Percentiles rank a stretch among this genome's conserved stretches.
Conservation (phyloP, 768 basidiomycete genomes). For the Cystofilobasidium capitatum region DNA sequence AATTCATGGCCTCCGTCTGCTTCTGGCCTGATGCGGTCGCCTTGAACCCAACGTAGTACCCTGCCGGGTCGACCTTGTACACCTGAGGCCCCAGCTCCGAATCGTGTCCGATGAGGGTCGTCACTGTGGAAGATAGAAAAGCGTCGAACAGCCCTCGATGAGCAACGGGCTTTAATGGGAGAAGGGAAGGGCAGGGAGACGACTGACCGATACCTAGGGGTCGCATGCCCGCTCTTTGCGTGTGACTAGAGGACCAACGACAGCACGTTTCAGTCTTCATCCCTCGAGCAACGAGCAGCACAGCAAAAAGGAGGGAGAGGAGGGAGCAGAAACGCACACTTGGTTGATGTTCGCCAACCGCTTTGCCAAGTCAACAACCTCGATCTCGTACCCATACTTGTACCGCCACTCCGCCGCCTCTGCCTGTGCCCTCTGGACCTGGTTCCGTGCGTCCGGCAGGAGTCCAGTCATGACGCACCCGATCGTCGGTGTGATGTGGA, state of each 20-base stretch:
- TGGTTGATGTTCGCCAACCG: constrained; percentile 96
- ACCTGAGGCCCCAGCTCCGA: constrained; percentile 86
- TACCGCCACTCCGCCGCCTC: constrained; percentile 91
- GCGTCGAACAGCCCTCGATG: background rate
- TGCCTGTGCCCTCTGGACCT: constrained; percentile 70
- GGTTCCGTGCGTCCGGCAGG: constrained; percentile 83
- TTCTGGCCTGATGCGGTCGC: constrained; percentile 88
- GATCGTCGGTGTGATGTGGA: constrained; percentile 89
- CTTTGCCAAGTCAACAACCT: constrained; percentile 87
- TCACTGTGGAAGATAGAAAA: background rate
- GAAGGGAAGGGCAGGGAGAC: background rate
- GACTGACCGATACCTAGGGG: constrained; percentile 78
- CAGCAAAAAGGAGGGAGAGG: too few relatives aligned
- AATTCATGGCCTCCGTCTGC: constrained; percentile 97
- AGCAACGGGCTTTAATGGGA: background rate
- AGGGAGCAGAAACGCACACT: constrained; percentile 46
- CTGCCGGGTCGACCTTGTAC: constrained; percentile 97
- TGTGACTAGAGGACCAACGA: too few relatives aligned
- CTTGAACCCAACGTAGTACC: constrained; percentile 97
- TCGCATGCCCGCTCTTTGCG: constrained; percentile 92
- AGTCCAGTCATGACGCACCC: constrained; percentile 99
- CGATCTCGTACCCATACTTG: constrained; percentile 97
- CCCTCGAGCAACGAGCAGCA: too few relatives aligned
- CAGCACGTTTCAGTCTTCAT: too few relatives aligned
- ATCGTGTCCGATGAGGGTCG: constrained; percentile 64